Base-by-base conservation (phyloP, 2,329 filamentous ascomycete species). In the Furcasterigmium sp. region DNA sequence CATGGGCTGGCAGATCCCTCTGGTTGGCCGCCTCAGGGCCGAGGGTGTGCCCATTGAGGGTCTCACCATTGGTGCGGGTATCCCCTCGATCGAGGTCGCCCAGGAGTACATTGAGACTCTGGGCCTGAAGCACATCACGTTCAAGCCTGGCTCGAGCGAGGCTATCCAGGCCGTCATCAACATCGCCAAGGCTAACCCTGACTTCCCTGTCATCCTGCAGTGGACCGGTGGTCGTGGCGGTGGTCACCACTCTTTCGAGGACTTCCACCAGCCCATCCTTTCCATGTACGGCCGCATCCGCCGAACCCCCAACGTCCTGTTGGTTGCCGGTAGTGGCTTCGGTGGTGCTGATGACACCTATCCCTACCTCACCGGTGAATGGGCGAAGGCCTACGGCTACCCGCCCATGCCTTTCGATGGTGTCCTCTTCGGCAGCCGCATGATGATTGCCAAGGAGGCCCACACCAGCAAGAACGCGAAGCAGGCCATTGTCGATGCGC, bases 201-300 rank as follows among this genome's bases (percentile, higher is more conserved):
- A 80, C 21, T 95, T 96, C 75, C 91, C 91, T n/a, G 80, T 95
- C 41, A 82, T 95, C 42, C 72, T 95, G 49, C 91, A 96, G 67
- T 96, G 91, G 91, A 96, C 91, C 47, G 91, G 91, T 60, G 91
- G 91, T 32, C 85, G 91, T 66, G 91, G 90, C 52, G 91, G 91
- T 70, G 91, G 91, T 45, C 91, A 95, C 64, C 91, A 96, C 70
- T 95, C 90, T 1, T 95, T 84, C 50, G 91, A 96, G 63, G 91
- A 96, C 63, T 95, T 96, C 76, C 91, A 95, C 64, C 84, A 91
- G 58, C 91, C 91, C 5, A 84, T 96, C 36, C 72, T 96, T 8
- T 83, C 88, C 56, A 94, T 95, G 87, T 96, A 96, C 62, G 80
- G 83, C 53, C 84, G 90, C 45, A 90, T 96, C 52, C 82, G 91